Base-by-base conservation (phyloP, 495 filamentous ascomycete genomes). In the Aspergillus steynii region DNA sequence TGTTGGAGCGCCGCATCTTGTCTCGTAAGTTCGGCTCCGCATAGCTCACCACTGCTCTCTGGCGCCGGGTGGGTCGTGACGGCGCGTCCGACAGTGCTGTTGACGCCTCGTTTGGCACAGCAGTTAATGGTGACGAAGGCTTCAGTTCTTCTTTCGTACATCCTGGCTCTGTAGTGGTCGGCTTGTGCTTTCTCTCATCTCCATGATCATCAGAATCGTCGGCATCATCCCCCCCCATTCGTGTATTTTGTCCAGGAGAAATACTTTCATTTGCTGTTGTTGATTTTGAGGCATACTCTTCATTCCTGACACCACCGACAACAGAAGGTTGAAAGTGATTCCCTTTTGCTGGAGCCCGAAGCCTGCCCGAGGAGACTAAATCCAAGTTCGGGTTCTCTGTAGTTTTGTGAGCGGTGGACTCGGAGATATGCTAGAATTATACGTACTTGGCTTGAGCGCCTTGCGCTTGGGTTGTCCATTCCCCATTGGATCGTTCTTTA, bases 1-100 rank as follows among this genome's bases (percentile, higher is more conserved):
- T 90, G 15, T 87, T 89, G 26, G 90, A 88, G 53, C 92, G 86
- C 54, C 92, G 83, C 92, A 96, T 96, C 76, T 96, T 96, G 65
- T 87, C 89, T 55, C 90, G 82, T 34, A 96, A 77, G 67, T 90
- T 96, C 8, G 92, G 92, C 71, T 94, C 89, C 27, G 91, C 90
- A 70, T 96, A 96, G 76, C 90, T 95, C 51, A 96, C 82, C 31
- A 82, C 80, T 6, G 83, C 77, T 54, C 87, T 77, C 12, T 86
- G 82, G 61, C 91, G 85, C 29, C 92, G 79, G 49, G 83, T 86
- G 9, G 85, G 81, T 52, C 90, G 81, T 37, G 77, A 79, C 55
- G 77, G 79, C 42, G 81, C 77, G 51, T 78, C 81, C 2, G 63
- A 49, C n/a, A 65, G 50, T 46, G 50, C 63, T 47, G 58, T 29